Conservation (phyloP, 2,329 filamentous ascomycete genomes). For the Alternaria tenuissima region DNA sequence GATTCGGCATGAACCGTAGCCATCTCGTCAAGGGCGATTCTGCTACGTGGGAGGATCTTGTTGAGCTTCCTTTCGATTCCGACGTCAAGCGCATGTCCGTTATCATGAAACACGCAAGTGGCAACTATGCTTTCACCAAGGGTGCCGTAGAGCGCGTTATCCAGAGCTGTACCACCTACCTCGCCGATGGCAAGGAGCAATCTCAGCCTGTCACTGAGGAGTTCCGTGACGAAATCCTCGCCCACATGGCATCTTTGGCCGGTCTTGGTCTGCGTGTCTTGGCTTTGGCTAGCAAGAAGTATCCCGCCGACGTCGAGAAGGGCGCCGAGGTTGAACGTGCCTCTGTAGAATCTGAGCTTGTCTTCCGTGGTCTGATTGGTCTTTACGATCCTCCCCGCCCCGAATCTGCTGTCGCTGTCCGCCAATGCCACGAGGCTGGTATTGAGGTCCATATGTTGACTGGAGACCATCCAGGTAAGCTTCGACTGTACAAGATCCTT, state of each 20-base stretch:
- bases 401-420: constrained; percentile 70
- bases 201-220: constrained; percentile 59
- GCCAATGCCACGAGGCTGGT: constrained; percentile 55
- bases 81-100: constrained; percentile 81
- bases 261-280: constrained; percentile 74
- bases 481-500: constrained; percentile 45
- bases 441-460: constrained; percentile 61
- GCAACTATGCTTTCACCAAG: constrained; percentile 64
- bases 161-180: constrained; percentile 65
- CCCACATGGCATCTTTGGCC: constrained; percentile 74
- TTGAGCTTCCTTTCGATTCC: constrained; percentile 78
- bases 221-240: constrained; percentile 65
- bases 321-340: constrained; percentile 62
- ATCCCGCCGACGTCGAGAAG: constrained; percentile 52
- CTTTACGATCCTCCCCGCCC: constrained; percentile 86
- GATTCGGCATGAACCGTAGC: constrained; percentile 70
- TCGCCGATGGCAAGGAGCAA: constrained; percentile 52
- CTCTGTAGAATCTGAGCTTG: constrained; percentile 72
- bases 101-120: constrained; percentile 61
- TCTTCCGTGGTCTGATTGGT: constrained; percentile 79
- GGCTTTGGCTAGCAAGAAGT: constrained; percentile 65
- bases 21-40: constrained; percentile 55
- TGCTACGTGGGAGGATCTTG: constrained; percentile 52
- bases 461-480: constrained; percentile 53
- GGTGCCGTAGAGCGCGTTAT: constrained; percentile 76